Evolutionary conservation across 108 stramenopile genomes (phyloP).

Genomic region (Cylindrotheca closterium): DNA sequence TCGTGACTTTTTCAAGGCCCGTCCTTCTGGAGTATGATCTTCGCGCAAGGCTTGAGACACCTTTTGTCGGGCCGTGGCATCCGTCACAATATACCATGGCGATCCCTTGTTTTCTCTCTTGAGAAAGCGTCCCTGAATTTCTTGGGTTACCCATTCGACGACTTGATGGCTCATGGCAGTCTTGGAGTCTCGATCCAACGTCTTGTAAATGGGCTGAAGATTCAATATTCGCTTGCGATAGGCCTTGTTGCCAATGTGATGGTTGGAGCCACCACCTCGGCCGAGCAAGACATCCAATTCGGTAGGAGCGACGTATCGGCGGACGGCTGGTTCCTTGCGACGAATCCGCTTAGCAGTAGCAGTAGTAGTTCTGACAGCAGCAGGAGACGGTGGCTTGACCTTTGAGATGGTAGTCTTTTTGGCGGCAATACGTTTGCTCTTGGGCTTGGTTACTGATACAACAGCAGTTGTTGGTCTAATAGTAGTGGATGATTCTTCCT

Average conservation of each 20-base stretch:
- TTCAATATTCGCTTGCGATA: too few relatives aligned
- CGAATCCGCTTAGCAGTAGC: background rate
- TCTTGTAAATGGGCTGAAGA: too few relatives aligned
- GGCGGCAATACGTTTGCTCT: too few relatives aligned
- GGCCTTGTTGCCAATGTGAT: background rate
- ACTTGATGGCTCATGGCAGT: constrained; percentile 1
- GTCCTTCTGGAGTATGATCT: constrained; percentile 20
- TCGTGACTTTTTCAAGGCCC: constrained; percentile 4
- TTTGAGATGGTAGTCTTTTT: too few relatives aligned
- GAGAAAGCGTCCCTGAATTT: constrained; percentile 44
- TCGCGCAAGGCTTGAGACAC: constrained; percentile 58
- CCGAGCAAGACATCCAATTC: background rate
- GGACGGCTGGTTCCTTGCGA: background rate
- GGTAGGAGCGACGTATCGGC: background rate
- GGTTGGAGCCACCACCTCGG: background rate
- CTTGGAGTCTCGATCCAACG: background rate
- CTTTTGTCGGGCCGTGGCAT: constrained; percentile 48
- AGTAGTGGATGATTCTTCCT: too few relatives aligned
- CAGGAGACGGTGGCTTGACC: too few relatives aligned
- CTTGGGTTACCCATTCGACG: constrained; percentile 41
- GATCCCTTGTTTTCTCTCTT: constrained; percentile 30
- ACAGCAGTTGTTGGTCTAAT: too few relatives aligned
- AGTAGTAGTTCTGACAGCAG: too few relatives aligned
- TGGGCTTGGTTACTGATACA: too few relatives aligned
- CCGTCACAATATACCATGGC: constrained; percentile 26